Conservation (phyloP, 2,329 filamentous ascomycete genomes). For the Neonectria magnoliae region DNA sequence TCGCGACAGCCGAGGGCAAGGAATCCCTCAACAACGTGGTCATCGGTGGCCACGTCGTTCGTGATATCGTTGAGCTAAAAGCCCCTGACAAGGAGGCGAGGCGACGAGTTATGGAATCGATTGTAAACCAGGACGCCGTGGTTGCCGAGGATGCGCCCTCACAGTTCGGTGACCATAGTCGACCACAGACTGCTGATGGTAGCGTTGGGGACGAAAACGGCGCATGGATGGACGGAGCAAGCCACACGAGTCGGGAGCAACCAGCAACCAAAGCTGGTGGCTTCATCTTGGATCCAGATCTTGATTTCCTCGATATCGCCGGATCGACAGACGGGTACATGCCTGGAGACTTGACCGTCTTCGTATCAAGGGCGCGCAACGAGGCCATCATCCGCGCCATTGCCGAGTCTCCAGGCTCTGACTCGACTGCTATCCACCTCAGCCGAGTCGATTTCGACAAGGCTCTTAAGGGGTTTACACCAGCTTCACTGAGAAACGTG, state of each 20-base stretch:
- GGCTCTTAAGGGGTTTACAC: slow-evolving; percentile 91
- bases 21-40: slow-evolving; percentile 91
- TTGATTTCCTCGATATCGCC: slow-evolving; percentile 93
- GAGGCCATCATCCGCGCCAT: slow-evolving; percentile 92
- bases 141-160: slow-evolving; percentile 50
- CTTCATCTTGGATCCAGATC: slow-evolving; percentile 77
- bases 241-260: slow-evolving; percentile 60
- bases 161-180: slow-evolving; percentile 57
- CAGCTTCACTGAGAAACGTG: slow-evolving; percentile 92
- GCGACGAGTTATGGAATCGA: slow-evolving; percentile 82
- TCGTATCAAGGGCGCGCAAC: slow-evolving; percentile 88
- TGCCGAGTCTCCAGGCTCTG: slow-evolving; percentile 58
- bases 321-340: slow-evolving; percentile 97
- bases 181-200: slow-evolving; percentile 67
- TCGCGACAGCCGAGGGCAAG: slow-evolving; percentile 93
- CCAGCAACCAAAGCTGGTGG: slow-evolving; percentile 59
- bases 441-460: slow-evolving; percentile 80
- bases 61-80: slow-evolving; percentile 89
- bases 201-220: slow-evolving; percentile 63
- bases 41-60: slow-evolving; percentile 89
- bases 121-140: slow-evolving; percentile 68
- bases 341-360: slow-evolving; percentile 89
- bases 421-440: slow-evolving; percentile 68
- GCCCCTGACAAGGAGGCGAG: slow-evolving; percentile 93
- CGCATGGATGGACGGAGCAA: slow-evolving; percentile 81